phyloP scores from a whole-genome alignment of 2,329 filamentous ascomycete genomes.

The Neopestalotiopsis sp. region DNA sequence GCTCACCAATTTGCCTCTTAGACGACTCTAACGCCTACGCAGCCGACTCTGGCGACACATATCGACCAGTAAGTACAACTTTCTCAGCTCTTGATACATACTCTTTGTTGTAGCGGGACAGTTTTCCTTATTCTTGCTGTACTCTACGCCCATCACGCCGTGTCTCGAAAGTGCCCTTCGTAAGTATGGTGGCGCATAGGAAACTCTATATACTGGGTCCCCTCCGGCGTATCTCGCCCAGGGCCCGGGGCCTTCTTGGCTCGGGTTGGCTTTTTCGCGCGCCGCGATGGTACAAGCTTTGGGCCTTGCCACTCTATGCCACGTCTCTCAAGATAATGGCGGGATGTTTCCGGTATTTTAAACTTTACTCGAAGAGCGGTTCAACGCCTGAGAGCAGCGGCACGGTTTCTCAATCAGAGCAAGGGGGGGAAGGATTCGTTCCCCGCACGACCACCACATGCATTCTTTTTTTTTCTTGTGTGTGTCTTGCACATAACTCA shows the following conservation, averaged over 20 bases:
- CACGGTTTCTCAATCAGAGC: neutral
- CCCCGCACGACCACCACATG: constrained; percentile 15
- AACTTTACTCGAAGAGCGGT: neutral
- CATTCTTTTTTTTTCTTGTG: neutral
- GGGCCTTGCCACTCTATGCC: constrained; percentile 3
- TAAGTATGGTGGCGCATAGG: constrained; percentile 10
- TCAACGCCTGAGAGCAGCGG: constrained; percentile 1
- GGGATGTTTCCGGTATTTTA: constrained; percentile 5
- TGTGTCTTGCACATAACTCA: neutral
- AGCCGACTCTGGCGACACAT: constrained; percentile 67
- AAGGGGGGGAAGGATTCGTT: neutral
- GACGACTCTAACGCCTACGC: constrained; percentile 41
- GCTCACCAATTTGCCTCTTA: constrained; percentile 41
- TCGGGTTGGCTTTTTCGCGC: neutral
- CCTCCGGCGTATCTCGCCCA: neutral
- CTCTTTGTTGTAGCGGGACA: neutral
- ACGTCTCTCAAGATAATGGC: constrained; percentile 4
- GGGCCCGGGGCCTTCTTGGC: neutral
- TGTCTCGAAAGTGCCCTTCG: neutral
- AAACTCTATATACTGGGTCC: constrained; percentile 21
- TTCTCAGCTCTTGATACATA: neutral
- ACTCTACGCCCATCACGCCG: neutral
- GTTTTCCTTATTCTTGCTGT: neutral
- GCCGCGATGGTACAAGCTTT: constrained; percentile 8
- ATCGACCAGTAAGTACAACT: constrained; percentile 54